phyloP scores from a whole-genome alignment of 2,329 filamentous ascomycete species.

The Fusarium tupiense region DNA sequence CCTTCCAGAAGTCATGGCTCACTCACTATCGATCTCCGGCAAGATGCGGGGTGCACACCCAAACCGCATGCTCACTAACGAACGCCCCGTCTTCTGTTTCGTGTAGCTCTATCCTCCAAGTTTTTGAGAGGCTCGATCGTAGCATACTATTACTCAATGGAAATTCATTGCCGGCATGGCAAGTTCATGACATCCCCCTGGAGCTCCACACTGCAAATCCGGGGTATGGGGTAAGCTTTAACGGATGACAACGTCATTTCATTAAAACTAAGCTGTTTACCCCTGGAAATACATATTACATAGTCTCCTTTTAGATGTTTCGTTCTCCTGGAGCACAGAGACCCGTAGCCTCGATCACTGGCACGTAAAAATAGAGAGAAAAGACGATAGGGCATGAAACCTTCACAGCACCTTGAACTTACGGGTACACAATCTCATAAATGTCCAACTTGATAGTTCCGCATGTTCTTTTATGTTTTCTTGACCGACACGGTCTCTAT shows the following conservation, averaged over 20 bases:
- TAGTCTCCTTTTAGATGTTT: too few species aligned
- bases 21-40: not conserved
- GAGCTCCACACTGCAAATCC: not conserved
- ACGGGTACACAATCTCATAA: not conserved
- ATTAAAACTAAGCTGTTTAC: not conserved
- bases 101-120: not conserved
- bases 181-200: not conserved
- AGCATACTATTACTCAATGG: not conserved
- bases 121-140: not conserved
- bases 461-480: not conserved
- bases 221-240: not conserved
- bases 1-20: not conserved
- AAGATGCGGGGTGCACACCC: constrained; percentile 1
- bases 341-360: fast-evolving
- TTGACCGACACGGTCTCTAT: not conserved
- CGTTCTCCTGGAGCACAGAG: fast-evolving
- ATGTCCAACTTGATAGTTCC: not conserved
- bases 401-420: not conserved
- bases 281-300: not conserved
- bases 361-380: not conserved
- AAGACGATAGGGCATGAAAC: not conserved
- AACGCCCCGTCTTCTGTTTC: not conserved
- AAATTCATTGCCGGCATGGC: not conserved
- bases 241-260: not conserved
- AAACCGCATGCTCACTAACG: not conserved